These are phyloP conservation scores for Colletotrichum kahawae DNA, from an alignment of 2,329 filamentous ascomycete species.

Conservation along the genomic window DNA sequence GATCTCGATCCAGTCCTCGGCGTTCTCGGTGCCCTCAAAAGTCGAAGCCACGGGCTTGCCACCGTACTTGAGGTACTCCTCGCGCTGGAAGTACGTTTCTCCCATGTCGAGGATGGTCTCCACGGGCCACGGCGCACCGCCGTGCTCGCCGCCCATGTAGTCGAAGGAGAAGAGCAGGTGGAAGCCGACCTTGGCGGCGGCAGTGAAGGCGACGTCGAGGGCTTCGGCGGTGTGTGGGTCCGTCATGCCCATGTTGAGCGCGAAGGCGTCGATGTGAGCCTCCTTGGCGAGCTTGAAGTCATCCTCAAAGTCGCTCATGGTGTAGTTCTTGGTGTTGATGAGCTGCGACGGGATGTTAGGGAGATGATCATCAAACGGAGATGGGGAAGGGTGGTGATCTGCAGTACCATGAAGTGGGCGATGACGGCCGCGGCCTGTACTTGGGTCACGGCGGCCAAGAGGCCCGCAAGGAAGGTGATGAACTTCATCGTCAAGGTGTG, in stretches of 20 bases:
- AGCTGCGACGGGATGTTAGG: background rate
- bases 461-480: background rate
- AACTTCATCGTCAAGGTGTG: constrained; percentile 10
- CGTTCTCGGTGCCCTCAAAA: constrained; percentile 47
- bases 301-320: constrained; percentile 48
- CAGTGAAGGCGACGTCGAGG: constrained; percentile 11
- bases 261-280: constrained; percentile 38
- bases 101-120: constrained; percentile 11
- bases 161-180: constrained; percentile 36
- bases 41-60: constrained; percentile 42
- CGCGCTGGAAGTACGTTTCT: constrained; percentile 1
- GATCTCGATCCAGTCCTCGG: constrained; percentile 47
- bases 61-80: constrained; percentile 27
- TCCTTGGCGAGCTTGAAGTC: constrained; percentile 51
- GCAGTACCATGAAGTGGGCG: constrained; percentile 21
- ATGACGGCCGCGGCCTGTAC: constrained; percentile 13
- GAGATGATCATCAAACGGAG: background rate
- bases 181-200: constrained; percentile 26
- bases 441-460: constrained; percentile 3
- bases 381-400: background rate
- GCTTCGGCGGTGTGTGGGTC: constrained; percentile 2
- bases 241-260: constrained; percentile 17
- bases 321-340: constrained; percentile 25
- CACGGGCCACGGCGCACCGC: constrained; percentile 23
- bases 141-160: constrained; percentile 31